Conservation (phyloP, 2,329 filamentous ascomycete genomes). For the Hypoxylon sp. region DNA sequence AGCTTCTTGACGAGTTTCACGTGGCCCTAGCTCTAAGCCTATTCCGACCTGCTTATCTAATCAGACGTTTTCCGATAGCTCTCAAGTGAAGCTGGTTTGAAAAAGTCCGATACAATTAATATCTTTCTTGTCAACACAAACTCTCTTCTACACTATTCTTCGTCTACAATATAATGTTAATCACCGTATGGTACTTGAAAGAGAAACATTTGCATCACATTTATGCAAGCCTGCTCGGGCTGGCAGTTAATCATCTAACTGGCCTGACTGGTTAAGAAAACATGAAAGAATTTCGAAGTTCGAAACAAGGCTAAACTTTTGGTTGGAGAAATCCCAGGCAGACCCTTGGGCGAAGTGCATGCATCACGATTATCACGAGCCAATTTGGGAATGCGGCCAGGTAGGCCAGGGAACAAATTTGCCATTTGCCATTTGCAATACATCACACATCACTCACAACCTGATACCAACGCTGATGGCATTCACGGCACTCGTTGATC, state of each 20-base stretch:
- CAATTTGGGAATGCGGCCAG: constrained; percentile 28
- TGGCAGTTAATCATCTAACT: constrained; percentile 9
- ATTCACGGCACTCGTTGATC: constrained; percentile 31
- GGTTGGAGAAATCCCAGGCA: constrained; percentile 30
- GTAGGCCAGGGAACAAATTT: constrained; percentile 24
- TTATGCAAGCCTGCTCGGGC: constrained; percentile 23
- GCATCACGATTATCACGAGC: constrained; percentile 41
- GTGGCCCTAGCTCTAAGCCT: constrained; percentile 29
- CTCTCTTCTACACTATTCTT: constrained; percentile 1
- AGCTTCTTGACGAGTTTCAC: constrained; percentile 24
- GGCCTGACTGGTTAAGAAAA: constrained; percentile 14
- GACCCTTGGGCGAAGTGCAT: constrained; percentile 17
- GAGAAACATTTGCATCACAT: constrained; percentile 36
- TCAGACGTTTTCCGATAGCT: constrained; percentile 24
- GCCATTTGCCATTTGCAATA: constrained; percentile 32
- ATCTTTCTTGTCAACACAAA: constrained; percentile 27
- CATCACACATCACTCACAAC: constrained; percentile 34
- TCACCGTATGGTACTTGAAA: constrained; percentile 2
- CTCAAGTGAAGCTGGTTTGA: constrained; percentile 16
- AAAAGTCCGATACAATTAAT: too few relatives aligned
- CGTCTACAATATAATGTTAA: background rate
- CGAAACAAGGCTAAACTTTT: constrained; percentile 25
- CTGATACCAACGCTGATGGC: constrained; percentile 28
- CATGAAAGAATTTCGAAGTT: constrained; percentile 22
- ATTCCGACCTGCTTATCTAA: constrained; percentile 9